Evolutionary conservation across 306 rosid species (phyloP).

Genomic region (Gastrolobium bilobum): DNA sequence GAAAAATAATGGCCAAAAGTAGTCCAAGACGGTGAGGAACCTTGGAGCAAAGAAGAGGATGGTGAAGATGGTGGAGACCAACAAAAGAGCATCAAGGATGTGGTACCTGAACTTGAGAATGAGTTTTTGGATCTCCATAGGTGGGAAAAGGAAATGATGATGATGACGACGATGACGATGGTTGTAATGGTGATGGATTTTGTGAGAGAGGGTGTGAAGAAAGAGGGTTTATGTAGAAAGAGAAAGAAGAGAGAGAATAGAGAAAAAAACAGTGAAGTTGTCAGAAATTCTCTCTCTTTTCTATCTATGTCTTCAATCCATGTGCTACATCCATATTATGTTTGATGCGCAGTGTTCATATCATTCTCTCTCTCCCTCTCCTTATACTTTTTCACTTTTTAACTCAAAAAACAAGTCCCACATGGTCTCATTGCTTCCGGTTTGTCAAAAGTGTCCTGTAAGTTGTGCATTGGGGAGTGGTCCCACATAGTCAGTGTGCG

Average conservation of each 20-base stretch:
- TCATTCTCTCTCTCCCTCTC: too few relatives aligned
- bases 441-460: too few relatives aligned
- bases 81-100: constrained; percentile 43
- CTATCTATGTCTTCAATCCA: too few relatives aligned
- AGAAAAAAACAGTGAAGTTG: neutral
- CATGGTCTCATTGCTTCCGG: too few relatives aligned
- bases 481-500: too few relatives aligned
- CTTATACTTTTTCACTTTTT: too few relatives aligned
- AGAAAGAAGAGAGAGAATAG: neutral
- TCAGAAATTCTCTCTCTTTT: constrained; percentile 1
- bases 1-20: constrained; percentile 82
- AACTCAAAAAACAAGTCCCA: too few relatives aligned
- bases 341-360: too few relatives aligned
- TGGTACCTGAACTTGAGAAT: constrained; percentile 62
- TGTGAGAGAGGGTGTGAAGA: neutral
- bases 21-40: constrained; percentile 65
- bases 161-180: neutral
- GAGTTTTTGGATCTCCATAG: constrained; percentile 74
- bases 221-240: neutral
- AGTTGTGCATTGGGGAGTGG: too few relatives aligned
- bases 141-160: neutral
- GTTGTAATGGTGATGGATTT: neutral
- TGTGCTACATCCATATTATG: too few relatives aligned
- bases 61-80: constrained; percentile 38
- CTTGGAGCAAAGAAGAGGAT: constrained; percentile 59